Percentiles rank a stretch among this genome's conserved stretches.
These are phyloP conservation scores for Fonsecaea nubica DNA, from an alignment of 2,329 filamentous ascomycete genomes.

Conservation along the genomic window DNA sequence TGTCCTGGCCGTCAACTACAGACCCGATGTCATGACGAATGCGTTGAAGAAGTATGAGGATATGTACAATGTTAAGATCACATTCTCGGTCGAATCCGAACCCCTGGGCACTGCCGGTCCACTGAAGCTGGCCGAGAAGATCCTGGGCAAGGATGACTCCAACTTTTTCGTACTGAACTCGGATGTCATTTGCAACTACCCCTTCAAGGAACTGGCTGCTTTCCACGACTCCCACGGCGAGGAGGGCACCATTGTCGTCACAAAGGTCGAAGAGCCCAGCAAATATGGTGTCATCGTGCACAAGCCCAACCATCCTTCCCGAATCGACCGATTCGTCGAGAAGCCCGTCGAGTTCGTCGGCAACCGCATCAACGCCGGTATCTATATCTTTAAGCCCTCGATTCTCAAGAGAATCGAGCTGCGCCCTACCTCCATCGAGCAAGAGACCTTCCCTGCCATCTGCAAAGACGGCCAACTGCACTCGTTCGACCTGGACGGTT, in stretches of 20 bases:
- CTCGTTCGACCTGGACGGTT: conserved; percentile 94
- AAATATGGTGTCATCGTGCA: conserved; percentile 99
- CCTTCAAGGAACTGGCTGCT: conserved; percentile 83
- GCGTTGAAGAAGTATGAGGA: conserved; percentile 93
- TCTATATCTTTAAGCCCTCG: conserved; percentile 96
- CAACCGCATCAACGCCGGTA: conserved; percentile 97
- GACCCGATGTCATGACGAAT: conserved; percentile 96
- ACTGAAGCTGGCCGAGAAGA: conserved; percentile 91
- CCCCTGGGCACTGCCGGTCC: conserved; percentile 94
- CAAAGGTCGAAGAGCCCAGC: conserved; percentile 97
- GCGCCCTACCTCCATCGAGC: conserved; percentile 95
- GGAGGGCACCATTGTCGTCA: conserved; percentile 97
- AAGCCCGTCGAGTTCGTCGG: conserved; percentile 98
- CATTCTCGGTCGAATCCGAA: conserved; percentile 95
- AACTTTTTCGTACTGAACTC: conserved; percentile 99
- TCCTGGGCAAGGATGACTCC: conserved; percentile 87
- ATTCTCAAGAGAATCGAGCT: conserved; percentile 92
- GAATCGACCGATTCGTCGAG: conserved; percentile 98
- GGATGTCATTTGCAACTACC: conserved; percentile 97
- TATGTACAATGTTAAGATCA: conserved; percentile 91
- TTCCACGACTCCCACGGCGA: conserved; percentile 94
- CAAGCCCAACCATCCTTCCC: conserved; percentile 86
- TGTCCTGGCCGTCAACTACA: conserved; percentile 97
- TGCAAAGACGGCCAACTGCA: conserved; percentile 87
- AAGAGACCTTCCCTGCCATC: conserved; percentile 97